These are phyloP conservation scores for Pseudohalonectria lignicola DNA, from an alignment of 2,329 filamentous ascomycete genomes.

Conservation along the genomic window DNA sequence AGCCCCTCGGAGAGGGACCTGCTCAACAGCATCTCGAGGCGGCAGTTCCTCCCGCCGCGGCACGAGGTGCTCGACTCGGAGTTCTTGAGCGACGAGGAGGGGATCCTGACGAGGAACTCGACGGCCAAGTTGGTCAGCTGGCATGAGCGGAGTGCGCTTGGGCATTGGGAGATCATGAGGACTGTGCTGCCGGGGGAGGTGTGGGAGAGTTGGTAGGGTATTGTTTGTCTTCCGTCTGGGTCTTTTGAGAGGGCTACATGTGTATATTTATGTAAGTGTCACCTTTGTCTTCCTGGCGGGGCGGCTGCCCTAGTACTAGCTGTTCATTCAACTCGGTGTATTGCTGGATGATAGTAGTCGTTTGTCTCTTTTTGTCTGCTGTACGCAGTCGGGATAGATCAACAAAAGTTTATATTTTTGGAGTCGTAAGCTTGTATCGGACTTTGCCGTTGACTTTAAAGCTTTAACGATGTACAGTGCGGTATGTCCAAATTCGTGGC, in stretches of 20 bases:
- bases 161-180: conserved; percentile 91
- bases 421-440: no score
- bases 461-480: no score
- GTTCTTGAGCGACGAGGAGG: conserved; percentile 31
- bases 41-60: conserved; percentile 59
- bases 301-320: background rate
- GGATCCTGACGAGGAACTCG: conserved; percentile 50
- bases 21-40: conserved; percentile 59
- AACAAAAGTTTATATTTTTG: no score
- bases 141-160: conserved; percentile 66
- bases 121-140: conserved; percentile 57
- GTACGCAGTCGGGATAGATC: no score
- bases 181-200: conserved; percentile 63
- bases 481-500: no score
- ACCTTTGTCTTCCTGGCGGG: no score
- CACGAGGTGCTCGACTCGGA: conserved; percentile 52
- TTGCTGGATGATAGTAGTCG: no score
- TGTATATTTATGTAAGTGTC: no score
- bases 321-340: no score
- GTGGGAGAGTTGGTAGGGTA: conserved; percentile 78
- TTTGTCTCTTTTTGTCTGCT: no score
- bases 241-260: no score
- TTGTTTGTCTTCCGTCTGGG: background rate
- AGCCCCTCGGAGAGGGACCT: conserved; percentile 53
- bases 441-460: no score